Evolutionary conservation across 805 yeast genomes (phyloP).

Genomic region (Teunomyces cretensis): DNA sequence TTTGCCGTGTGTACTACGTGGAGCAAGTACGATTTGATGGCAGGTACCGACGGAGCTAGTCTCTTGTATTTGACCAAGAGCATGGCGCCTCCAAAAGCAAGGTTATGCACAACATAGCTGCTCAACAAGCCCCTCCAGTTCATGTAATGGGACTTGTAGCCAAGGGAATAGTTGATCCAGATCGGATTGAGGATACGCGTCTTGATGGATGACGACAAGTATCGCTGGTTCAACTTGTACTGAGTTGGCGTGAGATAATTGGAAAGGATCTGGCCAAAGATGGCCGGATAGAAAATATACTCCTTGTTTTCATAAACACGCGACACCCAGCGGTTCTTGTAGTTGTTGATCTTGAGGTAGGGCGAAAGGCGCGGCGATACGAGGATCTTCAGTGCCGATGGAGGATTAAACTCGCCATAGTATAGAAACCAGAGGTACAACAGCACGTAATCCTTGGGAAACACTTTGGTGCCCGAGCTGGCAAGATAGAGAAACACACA

Average conservation of each 20-base stretch:
- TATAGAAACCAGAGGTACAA: slow-evolving; percentile 34
- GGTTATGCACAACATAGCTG: slow-evolving; percentile 28
- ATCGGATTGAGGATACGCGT: slow-evolving; percentile 36
- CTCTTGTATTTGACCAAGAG: slow-evolving; percentile 19
- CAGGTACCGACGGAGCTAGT: slow-evolving; percentile 5
- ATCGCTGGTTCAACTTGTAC: slow-evolving; percentile 34
- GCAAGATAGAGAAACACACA: slow-evolving; percentile 27
- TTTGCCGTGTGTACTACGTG: slow-evolving; percentile 27
- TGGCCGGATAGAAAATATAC: slow-evolving; percentile 31
- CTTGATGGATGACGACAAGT: slow-evolving; percentile 33
- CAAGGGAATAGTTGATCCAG: slow-evolving; percentile 39
- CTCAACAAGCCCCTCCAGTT: slow-evolving; percentile 29
- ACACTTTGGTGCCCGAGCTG: slow-evolving; percentile 17
- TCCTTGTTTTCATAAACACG: slow-evolving; percentile 31
- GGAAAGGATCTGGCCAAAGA: slow-evolving; percentile 40
- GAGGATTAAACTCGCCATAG: slow-evolving; percentile 32
- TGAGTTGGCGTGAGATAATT: slow-evolving; percentile 42
- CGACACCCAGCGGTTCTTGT: slow-evolving; percentile 18
- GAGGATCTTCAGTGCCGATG: slow-evolving; percentile 27
- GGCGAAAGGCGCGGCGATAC: slow-evolving; percentile 27
- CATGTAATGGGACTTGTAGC: slow-evolving; percentile 21
- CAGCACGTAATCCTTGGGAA: slow-evolving; percentile 40
- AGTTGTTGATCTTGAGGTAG: slow-evolving; percentile 24
- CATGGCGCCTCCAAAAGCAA: slow-evolving; percentile 16
- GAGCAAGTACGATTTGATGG: slow-evolving; percentile 16